These are phyloP conservation scores for Alternaria infectoria DNA, from an alignment of 2,329 filamentous ascomycete genomes.

Conservation along the genomic window DNA sequence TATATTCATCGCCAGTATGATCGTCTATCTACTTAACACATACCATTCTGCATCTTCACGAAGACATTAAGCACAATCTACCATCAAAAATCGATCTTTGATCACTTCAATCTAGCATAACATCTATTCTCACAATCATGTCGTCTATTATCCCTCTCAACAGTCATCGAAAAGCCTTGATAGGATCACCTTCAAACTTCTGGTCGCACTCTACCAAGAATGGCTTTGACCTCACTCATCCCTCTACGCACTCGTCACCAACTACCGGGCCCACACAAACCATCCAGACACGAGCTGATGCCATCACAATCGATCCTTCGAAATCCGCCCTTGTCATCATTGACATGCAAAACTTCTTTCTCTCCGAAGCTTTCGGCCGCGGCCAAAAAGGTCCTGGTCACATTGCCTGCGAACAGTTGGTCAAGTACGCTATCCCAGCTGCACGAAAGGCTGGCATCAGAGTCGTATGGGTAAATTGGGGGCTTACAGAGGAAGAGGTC, in stretches of 20 bases:
- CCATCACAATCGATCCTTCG: constrained; percentile 43
- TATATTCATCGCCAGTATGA: neutral
- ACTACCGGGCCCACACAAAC: constrained; percentile 18
- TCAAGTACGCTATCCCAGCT: constrained; percentile 47
- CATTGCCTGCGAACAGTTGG: constrained; percentile 36
- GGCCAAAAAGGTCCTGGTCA: constrained; percentile 24
- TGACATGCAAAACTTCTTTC: constrained; percentile 56
- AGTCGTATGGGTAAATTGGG: constrained; percentile 54
- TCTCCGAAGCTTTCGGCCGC: constrained; percentile 36
- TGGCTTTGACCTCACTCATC: constrained; percentile 57
- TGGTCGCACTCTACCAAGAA: constrained; percentile 53
- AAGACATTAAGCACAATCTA: neutral
- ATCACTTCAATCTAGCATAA: neutral
- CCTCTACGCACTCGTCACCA: constrained; percentile 35
- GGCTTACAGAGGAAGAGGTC: constrained; percentile 46
- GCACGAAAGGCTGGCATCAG: constrained; percentile 48
- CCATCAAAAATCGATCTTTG: neutral
- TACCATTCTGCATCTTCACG: neutral
- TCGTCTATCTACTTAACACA: neutral
- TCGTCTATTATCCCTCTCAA: constrained; percentile 1
- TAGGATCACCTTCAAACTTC: constrained; percentile 52
- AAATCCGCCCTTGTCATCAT: constrained; percentile 51
- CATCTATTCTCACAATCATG: neutral
- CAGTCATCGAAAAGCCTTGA: constrained; percentile 42
- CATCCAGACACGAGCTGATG: constrained; percentile 32